These are phyloP conservation scores for Xerocomellus intermedius DNA, from an alignment of 768 basidiomycete species.

Conservation along the genomic window DNA sequence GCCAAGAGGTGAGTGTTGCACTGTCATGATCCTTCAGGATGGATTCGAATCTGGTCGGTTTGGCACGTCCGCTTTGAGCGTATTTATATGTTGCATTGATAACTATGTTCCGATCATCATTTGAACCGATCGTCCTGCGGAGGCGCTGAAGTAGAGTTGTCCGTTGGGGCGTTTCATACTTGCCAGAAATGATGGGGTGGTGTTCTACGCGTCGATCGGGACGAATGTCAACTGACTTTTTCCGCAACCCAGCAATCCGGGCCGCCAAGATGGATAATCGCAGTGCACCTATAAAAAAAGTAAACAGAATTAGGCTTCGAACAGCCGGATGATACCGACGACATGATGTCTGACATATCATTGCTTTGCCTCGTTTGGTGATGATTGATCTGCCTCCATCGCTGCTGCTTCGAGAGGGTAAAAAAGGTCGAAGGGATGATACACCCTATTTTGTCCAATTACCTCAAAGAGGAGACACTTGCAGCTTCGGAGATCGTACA, in stretches of 20 bases:
- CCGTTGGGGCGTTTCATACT: background rate
- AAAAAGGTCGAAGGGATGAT: background rate
- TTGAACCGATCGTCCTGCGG: background rate
- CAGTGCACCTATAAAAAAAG: too few relatives aligned
- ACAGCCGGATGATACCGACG: background rate
- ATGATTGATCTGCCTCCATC: background rate
- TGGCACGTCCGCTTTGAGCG: background rate
- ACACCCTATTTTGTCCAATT: background rate
- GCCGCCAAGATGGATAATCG: too few relatives aligned
- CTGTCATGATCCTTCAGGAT: constrained; percentile 15
- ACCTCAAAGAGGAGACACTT: background rate
- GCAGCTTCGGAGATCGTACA: background rate
- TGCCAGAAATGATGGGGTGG: background rate
- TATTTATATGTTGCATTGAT: background rate
- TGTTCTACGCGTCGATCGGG: background rate
- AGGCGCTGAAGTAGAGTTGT: background rate
- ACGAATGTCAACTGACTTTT: background rate
- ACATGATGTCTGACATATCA: background rate
- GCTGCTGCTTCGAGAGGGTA: background rate
- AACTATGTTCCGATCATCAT: background rate
- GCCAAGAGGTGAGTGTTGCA: constrained; percentile 1
- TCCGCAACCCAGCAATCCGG: too few relatives aligned
- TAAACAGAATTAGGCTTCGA: background rate
- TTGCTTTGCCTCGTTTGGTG: background rate
- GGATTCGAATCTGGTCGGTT: background rate